Base-by-base conservation (phyloP, 2,329 filamentous ascomycete genomes). In the Acrodontium crateriforme region DNA sequence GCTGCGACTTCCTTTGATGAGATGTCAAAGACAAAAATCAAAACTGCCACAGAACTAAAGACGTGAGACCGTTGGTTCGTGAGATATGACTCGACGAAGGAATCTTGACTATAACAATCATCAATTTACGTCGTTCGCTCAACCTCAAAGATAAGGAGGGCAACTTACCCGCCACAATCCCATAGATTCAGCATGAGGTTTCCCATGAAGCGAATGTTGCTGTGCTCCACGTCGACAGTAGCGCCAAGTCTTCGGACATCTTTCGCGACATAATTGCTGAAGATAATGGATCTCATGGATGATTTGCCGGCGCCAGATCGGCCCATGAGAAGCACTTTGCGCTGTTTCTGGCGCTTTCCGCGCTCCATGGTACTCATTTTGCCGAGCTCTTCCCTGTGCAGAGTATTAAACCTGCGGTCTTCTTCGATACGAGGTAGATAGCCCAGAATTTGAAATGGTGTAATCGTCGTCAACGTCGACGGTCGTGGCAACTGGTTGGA, bases 1-100 rank as follows among this genome's bases (percentile, higher is more conserved):
- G 83, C 78, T 37, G 89, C 81, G 45, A 93, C 83, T 54, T 95
- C 89, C 51, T 84, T 78, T 11, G 82, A 92, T 55, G 95, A 89
- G 42, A 95, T 91, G 54, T 98, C 89, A 59, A 98, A 98, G 55
- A 98, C 89, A 62, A 98, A 98, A 56, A 98, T 95, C 33, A 98
- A 71, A 28, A 95, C 89, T 27, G 85, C 87, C 36, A 94, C 89
- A 53, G 89, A 87, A 49, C 78, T 83, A 62, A 98, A 98, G 55
- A 98, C 87, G 58, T 95, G 89, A 31, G 83, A 77, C 35, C 89
- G 81, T 60, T 95, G 89, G 47, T 91, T 82, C 10, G 81, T 85
- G 36, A 98, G 77, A 61, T 95, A 98, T 55, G 92, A 94, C 52
- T 95, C 89, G 67, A 93, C 93, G 53, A 98, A 98, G 19, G 87